Evolutionary conservation across 2,329 filamentous ascomycete genomes (phyloP), one percentile per base, ranked within the genome.

Genomic region (Cladosporium sp.): DNA sequence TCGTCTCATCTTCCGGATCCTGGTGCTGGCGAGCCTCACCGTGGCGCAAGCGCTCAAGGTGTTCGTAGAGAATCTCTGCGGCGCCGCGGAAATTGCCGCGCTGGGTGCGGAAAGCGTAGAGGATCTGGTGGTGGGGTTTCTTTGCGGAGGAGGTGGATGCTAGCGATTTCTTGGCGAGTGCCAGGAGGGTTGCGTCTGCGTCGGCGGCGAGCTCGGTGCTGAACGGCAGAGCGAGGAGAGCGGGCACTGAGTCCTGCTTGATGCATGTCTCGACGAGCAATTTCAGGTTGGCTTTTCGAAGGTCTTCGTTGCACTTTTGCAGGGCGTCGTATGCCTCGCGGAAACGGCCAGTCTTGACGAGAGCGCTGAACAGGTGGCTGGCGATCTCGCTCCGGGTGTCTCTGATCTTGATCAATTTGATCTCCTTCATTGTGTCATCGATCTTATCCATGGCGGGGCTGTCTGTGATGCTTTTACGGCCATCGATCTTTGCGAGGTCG

Each of bases 41-140:
- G 17, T 64, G 47, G 17, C 66, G 65, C 38, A 86, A 75, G 7
- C 78, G 76, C 63, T 84, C 78, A 9, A 86, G 74, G 17, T 81
- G 80, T 55, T 82, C 80, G 63, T 84, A 80, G 2, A 84, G 74
- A 12, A 83, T 77, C 40, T 81, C 78, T 1, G 84, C 83, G 2
- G 85, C 85, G 52, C 93, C 94, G 45, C 93, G 89, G 80, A 92
- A 96, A 75, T 97, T 90, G 68, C 86, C 85, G 65, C 88, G 88
- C 62, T 86, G 86, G 64, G 96, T 88, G 54, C 94, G 86, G 85
- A 93, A 97, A 3, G 92, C 87, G 72, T 97, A 96, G 50, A 97
- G 84, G 59, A 97, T 88, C 67, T 93, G 89, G 70, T 94, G 90
- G 70, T 92, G 96, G 3, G 90, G 89, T 0, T 86, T 82, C 9